Conservation (phyloP, 495 filamentous ascomycete species). For the Hypoxylon lienhwacheense region DNA sequence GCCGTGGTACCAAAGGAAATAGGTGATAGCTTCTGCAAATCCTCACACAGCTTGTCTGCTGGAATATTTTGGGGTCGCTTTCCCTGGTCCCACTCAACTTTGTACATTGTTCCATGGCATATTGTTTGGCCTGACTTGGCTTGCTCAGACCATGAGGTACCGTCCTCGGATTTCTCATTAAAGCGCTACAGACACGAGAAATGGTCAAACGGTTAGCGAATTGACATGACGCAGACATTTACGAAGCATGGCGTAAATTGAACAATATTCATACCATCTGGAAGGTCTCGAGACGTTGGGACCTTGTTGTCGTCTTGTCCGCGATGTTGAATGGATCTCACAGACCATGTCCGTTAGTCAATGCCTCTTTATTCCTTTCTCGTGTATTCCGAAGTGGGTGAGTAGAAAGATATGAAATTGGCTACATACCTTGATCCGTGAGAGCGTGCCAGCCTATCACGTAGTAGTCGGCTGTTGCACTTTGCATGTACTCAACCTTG, state of each 20-base stretch:
- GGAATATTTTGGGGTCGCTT: constrained; percentile 35
- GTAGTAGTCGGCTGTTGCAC: constrained; percentile 50
- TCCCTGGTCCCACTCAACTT: constrained; percentile 43
- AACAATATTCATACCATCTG: too few relatives aligned
- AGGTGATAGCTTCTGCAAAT: constrained; percentile 24
- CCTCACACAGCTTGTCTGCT: constrained; percentile 35
- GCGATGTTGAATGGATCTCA: too few relatives aligned
- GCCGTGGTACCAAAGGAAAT: constrained; percentile 52
- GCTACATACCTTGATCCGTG: too few relatives aligned
- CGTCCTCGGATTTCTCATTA: constrained; percentile 22
- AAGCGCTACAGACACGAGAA: constrained; percentile 22
- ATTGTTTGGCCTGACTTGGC: constrained; percentile 14
- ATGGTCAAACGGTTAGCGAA: too few relatives aligned
- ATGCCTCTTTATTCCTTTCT: too few relatives aligned
- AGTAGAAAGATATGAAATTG: too few relatives aligned
- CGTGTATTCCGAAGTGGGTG: too few relatives aligned
- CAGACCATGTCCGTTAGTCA: too few relatives aligned
- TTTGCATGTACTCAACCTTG: constrained; percentile 23
- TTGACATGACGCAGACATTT: too few relatives aligned
- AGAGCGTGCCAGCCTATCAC: constrained; percentile 59
- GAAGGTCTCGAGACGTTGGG: too few relatives aligned
- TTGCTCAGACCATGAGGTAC: constrained; percentile 8
- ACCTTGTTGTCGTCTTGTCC: too few relatives aligned
- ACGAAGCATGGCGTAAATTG: too few relatives aligned
- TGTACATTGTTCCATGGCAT: constrained; percentile 53